Conservation (phyloP, 768 basidiomycete genomes). For the Sistotremastrum suecicum region DNA sequence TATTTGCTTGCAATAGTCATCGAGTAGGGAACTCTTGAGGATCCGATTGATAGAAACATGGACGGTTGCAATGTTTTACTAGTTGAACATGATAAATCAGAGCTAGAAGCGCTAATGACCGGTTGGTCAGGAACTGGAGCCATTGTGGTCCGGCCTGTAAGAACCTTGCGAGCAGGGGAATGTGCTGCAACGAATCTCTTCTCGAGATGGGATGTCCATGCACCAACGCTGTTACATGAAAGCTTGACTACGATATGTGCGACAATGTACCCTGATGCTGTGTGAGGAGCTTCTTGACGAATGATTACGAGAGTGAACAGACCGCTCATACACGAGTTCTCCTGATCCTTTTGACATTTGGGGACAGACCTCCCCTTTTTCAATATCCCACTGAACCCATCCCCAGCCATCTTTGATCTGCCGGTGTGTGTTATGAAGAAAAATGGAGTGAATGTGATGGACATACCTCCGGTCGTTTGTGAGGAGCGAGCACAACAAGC, state of each 20-base stretch:
- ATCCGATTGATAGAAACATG: too few relatives aligned
- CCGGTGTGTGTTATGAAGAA: neutral
- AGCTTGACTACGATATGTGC: slow-evolving; percentile 28
- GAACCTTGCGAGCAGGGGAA: too few relatives aligned
- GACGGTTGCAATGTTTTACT: too few relatives aligned
- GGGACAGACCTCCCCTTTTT: slow-evolving; percentile 31
- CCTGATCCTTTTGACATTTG: slow-evolving; percentile 31
- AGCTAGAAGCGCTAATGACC: too few relatives aligned
- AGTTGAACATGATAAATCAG: too few relatives aligned
- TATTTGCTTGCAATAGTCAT: too few relatives aligned
- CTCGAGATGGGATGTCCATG: too few relatives aligned
- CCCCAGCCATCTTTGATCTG: slow-evolving; percentile 58
- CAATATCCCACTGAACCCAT: slow-evolving; percentile 46
- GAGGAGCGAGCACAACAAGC: slow-evolving; percentile 58
- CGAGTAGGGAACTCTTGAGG: too few relatives aligned
- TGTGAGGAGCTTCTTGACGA: neutral
- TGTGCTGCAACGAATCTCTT: too few relatives aligned
- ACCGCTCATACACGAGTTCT: slow-evolving; percentile 22
- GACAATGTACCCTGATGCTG: slow-evolving; percentile 31
- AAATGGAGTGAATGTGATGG: neutral
- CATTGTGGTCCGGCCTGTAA: too few relatives aligned
- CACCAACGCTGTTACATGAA: too few relatives aligned
- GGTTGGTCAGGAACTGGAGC: too few relatives aligned
- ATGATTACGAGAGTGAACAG: neutral
- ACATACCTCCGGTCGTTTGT: slow-evolving; percentile 60